Conservation (phyloP, 495 filamentous ascomycete species). For the Collariella sp. region DNA sequence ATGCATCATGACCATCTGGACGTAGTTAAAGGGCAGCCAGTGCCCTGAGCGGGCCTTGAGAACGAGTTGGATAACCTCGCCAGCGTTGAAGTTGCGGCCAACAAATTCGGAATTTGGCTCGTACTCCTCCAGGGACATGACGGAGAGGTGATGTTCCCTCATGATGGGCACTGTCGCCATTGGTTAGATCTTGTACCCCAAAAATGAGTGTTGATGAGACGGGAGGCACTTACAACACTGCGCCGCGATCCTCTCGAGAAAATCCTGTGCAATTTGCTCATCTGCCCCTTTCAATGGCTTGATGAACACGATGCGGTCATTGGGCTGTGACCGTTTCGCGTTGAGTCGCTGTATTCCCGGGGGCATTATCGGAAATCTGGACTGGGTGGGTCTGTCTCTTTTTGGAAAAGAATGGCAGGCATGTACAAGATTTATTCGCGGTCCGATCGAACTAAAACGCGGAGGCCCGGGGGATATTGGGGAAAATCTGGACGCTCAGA, state of each 20-base stretch:
- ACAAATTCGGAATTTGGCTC: slow-evolving; percentile 65
- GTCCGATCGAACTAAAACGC: too few species aligned
- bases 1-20: slow-evolving; percentile 85
- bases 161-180: slow-evolving; percentile 51
- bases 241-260: slow-evolving; percentile 67
- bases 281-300: slow-evolving; percentile 57
- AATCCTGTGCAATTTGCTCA: slow-evolving; percentile 53
- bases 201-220: not conserved
- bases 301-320: slow-evolving; percentile 66
- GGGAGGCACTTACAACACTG: slow-evolving; percentile 47
- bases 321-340: slow-evolving; percentile 54
- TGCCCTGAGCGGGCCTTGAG: slow-evolving; percentile 52
- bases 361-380: slow-evolving; percentile 49
- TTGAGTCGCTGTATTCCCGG: slow-evolving; percentile 62
- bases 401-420: too few species aligned
- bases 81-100: slow-evolving; percentile 75
- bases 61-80: slow-evolving; percentile 75
- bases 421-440: too few species aligned
- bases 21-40: slow-evolving; percentile 68
- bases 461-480: too few species aligned
- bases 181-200: not conserved
- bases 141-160: slow-evolving; percentile 55
- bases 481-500: too few species aligned
- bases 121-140: slow-evolving; percentile 71
- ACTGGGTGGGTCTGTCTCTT: too few species aligned